Evolutionary conservation across 2,329 filamentous ascomycete genomes (phyloP).

Genomic region (Penicillium sp.): DNA sequence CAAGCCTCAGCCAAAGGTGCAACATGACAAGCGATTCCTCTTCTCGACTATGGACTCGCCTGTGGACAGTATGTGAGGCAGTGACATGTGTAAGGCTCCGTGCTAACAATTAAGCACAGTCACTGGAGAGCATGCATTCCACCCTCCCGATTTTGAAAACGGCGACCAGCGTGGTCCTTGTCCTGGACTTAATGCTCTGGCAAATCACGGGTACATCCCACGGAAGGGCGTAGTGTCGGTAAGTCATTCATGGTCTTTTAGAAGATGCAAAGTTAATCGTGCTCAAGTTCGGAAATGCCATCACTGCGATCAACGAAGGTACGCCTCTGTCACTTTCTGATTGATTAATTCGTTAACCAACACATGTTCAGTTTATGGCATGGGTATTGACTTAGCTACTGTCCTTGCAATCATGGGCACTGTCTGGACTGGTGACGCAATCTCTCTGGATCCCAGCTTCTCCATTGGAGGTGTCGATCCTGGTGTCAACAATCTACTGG

Average conservation of each 20-base stretch:
- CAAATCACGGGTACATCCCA: constrained; percentile 46
- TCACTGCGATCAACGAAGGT: constrained; percentile 38
- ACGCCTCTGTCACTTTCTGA: neutral
- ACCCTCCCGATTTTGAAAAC: constrained; percentile 32
- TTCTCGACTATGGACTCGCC: constrained; percentile 22
- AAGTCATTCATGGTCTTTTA: neutral
- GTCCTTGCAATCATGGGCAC: constrained; percentile 50
- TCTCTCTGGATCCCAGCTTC: constrained; percentile 52
- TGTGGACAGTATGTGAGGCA: constrained; percentile 24
- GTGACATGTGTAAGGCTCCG: neutral
- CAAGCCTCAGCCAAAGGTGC: constrained; percentile 2
- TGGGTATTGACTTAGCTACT: constrained; percentile 47
- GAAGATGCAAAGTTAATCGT: constrained; percentile 1
- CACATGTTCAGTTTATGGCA: constrained; percentile 43
- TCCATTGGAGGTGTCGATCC: constrained; percentile 52
- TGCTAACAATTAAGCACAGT: constrained; percentile 21
- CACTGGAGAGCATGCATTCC: constrained; percentile 35
- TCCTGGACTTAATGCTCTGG: constrained; percentile 45
- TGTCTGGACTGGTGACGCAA: constrained; percentile 51
- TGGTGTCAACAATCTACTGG: constrained; percentile 43
- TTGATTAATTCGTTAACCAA: neutral
- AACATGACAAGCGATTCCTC: constrained; percentile 25
- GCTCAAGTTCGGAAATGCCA: constrained; percentile 31
- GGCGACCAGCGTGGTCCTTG: constrained; percentile 44
- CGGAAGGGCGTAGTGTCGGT: constrained; percentile 40